Evolutionary conservation across 75 land plant genomes (phyloP).

Genomic region (Pinus taeda): DNA sequence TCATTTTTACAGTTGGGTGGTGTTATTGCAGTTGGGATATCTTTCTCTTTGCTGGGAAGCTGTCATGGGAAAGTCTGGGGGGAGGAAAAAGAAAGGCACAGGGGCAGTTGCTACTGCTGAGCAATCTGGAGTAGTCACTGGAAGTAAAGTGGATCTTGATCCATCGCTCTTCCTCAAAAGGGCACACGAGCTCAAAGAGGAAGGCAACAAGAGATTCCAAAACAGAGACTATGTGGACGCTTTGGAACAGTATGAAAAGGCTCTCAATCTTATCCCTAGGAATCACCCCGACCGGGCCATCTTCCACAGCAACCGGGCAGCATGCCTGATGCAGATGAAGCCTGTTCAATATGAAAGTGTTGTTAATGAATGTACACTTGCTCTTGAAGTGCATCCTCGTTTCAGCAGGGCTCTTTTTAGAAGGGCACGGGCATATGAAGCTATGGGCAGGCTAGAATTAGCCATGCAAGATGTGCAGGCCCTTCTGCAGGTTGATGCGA

Average conservation of each 20-base stretch:
- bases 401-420: slow-evolving; percentile 70
- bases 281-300: slow-evolving; percentile 77
- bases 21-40: slow-evolving; percentile 1
- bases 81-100: slow-evolving; percentile 56
- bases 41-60: slow-evolving; percentile 16
- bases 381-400: slow-evolving; percentile 65
- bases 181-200: slow-evolving; percentile 84
- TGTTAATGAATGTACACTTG: slow-evolving; percentile 63
- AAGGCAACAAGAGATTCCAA: slow-evolving; percentile 71
- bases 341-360: slow-evolving; percentile 70
- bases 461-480: slow-evolving; percentile 63
- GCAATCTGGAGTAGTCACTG: not conserved
- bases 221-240: slow-evolving; percentile 66
- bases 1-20: too few species aligned
- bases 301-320: slow-evolving; percentile 80
- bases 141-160: slow-evolving; percentile 31
- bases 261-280: slow-evolving; percentile 55
- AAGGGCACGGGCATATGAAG: slow-evolving; percentile 75
- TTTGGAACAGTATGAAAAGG: slow-evolving; percentile 62
- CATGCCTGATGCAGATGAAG: slow-evolving; percentile 82
- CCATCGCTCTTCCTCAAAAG: slow-evolving; percentile 46
- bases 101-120: not conserved
- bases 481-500: slow-evolving; percentile 45
- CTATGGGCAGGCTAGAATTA: slow-evolving; percentile 51
- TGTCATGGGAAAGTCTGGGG: slow-evolving; percentile 76